phyloP scores from a whole-genome alignment of 306 rosid genomes.

The Mimosa pudica region DNA sequence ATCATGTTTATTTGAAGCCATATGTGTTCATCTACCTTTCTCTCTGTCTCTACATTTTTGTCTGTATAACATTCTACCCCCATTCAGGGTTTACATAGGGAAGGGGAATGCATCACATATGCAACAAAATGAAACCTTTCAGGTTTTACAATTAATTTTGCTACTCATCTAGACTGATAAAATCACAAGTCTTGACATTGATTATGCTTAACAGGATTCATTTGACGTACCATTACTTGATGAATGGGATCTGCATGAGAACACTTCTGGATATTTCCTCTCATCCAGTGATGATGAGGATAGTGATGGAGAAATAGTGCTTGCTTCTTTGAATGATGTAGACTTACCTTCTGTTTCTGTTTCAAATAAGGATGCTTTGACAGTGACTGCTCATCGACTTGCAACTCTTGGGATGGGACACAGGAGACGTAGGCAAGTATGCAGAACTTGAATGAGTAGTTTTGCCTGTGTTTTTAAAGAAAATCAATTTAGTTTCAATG shows the following conservation, averaged over 20 bases:
- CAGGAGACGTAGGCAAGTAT: slow-evolving; percentile 70
- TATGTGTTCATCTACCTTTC: slow-evolving; percentile 6
- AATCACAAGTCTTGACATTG: background rate
- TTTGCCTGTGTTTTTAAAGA: background rate
- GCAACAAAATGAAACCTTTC: slow-evolving; percentile 8
- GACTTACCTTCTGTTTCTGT: slow-evolving; percentile 72
- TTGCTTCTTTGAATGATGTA: slow-evolving; percentile 59
- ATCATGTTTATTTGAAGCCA: background rate
- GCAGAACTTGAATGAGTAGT: slow-evolving; percentile 25
- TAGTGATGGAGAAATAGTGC: slow-evolving; percentile 61
- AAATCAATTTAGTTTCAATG: slow-evolving; percentile 13
- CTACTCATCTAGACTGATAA: slow-evolving; percentile 6
- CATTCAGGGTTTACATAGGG: slow-evolving; percentile 18
- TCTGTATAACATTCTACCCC: slow-evolving; percentile 5
- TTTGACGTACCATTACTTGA: slow-evolving; percentile 55
- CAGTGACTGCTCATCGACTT: slow-evolving; percentile 69
- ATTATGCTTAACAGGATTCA: slow-evolving; percentile 53
- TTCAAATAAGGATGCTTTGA: slow-evolving; percentile 58
- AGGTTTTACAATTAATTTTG: slow-evolving; percentile 4
- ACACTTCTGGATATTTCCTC: slow-evolving; percentile 36
- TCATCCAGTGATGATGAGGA: slow-evolving; percentile 83
- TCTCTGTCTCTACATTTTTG: background rate
- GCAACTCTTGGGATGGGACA: slow-evolving; percentile 64
- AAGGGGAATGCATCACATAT: slow-evolving; percentile 9
- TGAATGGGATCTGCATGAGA: slow-evolving; percentile 59